Base-by-base conservation (phyloP, 2,329 filamentous ascomycete genomes). In the Aureobasidium sp. region DNA sequence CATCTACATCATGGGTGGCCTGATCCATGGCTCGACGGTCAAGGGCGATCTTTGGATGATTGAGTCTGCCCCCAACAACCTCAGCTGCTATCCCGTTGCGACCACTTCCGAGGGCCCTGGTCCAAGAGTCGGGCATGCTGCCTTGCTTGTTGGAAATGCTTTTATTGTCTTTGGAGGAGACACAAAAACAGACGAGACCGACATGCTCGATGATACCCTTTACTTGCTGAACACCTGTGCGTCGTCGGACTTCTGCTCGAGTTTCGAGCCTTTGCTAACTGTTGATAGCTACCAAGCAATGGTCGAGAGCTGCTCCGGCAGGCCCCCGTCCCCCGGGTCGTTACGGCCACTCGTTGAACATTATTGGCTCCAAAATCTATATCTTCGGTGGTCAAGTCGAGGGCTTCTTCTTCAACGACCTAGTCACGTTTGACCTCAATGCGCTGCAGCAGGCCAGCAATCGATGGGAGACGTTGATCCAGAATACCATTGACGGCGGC, bases 141-240 rank as follows among this genome's bases (percentile, higher is more conserved):
- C 92, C 78, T 79, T 99, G 69, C 81, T 99, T 17, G 94, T 99
- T 58, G 95, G 95, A 61, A 99, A 99, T 74, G 94, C 94, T 0
- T 99, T 97, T 73, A 99, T 99, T 67, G 94, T 99, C 13, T 99
- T 97, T 70, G 95, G 94, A 53, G 94, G 94, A 70, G 95, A 99
- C 73, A 99, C 94, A 55, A 99, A 99, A 75, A 88, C 96, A 71
- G 91, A 96, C 60, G 94, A 97, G 69, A 84, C 85, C 33, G 94
- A 99, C 74, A 81, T 89, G 51, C 78, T 99, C 61, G 94, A 99
- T 69, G 93, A 99, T 75, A 97, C 94, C 0, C 78, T 99, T 13
- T 99, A 99, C 74, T 82, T 99, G 54, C 80, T 99, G 55, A 99
- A 99, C 76, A 99, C 94, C 53, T 96, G 94, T 97, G 81, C 77